Evolutionary conservation across 2,329 filamentous ascomycete genomes (phyloP).

Genomic region (Coniochaeta hoffmannii): DNA sequence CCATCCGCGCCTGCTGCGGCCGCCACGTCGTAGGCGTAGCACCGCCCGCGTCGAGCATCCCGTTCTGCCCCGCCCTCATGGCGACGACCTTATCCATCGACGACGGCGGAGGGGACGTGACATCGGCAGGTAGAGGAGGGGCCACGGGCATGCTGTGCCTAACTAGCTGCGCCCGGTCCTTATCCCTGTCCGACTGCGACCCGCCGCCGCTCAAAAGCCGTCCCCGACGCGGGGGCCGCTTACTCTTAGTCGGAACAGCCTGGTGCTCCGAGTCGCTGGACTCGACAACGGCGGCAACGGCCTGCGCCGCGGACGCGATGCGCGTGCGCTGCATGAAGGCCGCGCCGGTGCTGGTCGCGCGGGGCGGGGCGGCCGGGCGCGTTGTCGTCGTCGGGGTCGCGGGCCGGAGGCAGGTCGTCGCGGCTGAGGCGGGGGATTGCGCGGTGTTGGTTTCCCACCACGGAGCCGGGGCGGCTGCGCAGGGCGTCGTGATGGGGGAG

Average conservation of each 20-base stretch:
- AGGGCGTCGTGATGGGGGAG: not conserved
- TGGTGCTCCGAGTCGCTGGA: not conserved
- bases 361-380: slow-evolving; percentile 23
- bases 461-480: not conserved
- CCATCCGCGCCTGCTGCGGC: not conserved
- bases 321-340: slow-evolving; percentile 33
- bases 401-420: not conserved
- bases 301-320: not conserved
- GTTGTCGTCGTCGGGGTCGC: not conserved
- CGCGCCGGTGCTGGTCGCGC: slow-evolving; percentile 38
- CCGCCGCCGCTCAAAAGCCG: not conserved
- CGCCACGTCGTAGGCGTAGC: not conserved
- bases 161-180: not conserved
- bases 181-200: not conserved
- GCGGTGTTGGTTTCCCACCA: slow-evolving; percentile 6
- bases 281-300: no score
- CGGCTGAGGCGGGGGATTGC: slow-evolving; percentile 10
- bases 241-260: not conserved
- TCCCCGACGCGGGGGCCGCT: not conserved
- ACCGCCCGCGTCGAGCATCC: not conserved
- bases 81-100: not conserved
- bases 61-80: not conserved
- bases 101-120: not conserved
- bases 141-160: not conserved
- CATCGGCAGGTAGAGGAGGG: not conserved